Evolutionary conservation across 768 basidiomycete species (phyloP).

Genomic region (Rickenella mellea): DNA sequence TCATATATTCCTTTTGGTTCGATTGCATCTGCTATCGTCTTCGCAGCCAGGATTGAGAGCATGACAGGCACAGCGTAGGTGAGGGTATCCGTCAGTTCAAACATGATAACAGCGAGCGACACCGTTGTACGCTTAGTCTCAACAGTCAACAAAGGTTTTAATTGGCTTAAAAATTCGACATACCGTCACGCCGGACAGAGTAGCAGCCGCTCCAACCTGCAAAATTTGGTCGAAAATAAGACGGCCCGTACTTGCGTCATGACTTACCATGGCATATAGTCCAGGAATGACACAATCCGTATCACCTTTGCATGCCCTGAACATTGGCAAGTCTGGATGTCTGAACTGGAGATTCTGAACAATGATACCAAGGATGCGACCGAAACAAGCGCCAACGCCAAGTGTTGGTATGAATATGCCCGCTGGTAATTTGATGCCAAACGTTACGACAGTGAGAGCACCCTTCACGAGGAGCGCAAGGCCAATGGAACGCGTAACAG

Average conservation of each 20-base stretch:
- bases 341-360: conserved; percentile 69
- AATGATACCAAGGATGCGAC: conserved; percentile 72
- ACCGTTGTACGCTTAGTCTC: conserved; percentile 67
- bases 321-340: conserved; percentile 51
- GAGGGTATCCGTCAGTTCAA: conserved; percentile 88
- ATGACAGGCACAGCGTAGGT: conserved; percentile 89
- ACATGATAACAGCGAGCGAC: conserved; percentile 92
- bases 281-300: conserved; percentile 80
- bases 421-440: conserved; percentile 85
- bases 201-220: conserved; percentile 90
- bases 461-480: conserved; percentile 78
- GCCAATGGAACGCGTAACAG: conserved; percentile 56
- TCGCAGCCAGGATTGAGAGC: conserved; percentile 81
- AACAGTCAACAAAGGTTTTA: conserved; percentile 7
- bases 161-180: conserved; percentile 17
- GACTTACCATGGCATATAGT: conserved; percentile 91
- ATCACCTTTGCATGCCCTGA: conserved; percentile 54
- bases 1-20: conserved; percentile 97
- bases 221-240: too few relatives aligned
- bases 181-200: conserved; percentile 92
- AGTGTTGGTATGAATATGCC: conserved; percentile 97
- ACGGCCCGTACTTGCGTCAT: too few relatives aligned
- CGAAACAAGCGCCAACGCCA: conserved; percentile 90
- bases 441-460: conserved; percentile 75
- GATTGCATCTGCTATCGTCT: conserved; percentile 80